Percentiles rank a stretch among this genome's conserved stretches.
phyloP scores from a whole-genome alignment of 2,329 filamentous ascomycete species.

The Corniculantispora saksenae region DNA sequence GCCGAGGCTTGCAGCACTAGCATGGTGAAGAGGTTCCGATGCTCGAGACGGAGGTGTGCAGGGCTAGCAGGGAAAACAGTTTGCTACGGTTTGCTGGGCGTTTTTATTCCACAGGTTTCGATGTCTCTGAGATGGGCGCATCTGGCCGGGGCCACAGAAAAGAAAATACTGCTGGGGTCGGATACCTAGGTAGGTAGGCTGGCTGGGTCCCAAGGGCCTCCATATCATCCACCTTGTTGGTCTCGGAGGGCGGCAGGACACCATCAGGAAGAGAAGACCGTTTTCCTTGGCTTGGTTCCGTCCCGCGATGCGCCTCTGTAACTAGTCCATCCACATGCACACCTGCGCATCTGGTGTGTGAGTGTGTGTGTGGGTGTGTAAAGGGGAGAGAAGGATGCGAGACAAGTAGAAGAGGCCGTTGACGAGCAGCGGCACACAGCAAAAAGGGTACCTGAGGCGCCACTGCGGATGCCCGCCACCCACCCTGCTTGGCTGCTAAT shows the following conservation, averaged over 20 bases:
- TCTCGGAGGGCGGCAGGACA: neutral
- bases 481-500: too few species aligned
- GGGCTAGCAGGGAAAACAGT: neutral
- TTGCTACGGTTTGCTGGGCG: neutral
- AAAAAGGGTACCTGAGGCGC: neutral
- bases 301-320: constrained; percentile 10
- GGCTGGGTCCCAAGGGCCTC: neutral
- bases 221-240: constrained; percentile 14
- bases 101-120: neutral
- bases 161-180: neutral
- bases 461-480: neutral
- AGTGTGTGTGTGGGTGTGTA: constrained; percentile 12
- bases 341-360: constrained; percentile 18
- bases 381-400: neutral
- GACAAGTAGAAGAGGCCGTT: neutral
- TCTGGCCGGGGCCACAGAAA: neutral
- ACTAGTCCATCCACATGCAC: constrained; percentile 11
- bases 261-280: neutral
- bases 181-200: too few species aligned
- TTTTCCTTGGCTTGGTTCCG: neutral
- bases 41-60: neutral
- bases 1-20: constrained; percentile 2
- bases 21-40: neutral
- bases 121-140: neutral
- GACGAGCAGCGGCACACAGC: neutral